Evolutionary conservation across 345 rosid genomes (phyloP).

Genomic region (Theobroma cacao): DNA sequence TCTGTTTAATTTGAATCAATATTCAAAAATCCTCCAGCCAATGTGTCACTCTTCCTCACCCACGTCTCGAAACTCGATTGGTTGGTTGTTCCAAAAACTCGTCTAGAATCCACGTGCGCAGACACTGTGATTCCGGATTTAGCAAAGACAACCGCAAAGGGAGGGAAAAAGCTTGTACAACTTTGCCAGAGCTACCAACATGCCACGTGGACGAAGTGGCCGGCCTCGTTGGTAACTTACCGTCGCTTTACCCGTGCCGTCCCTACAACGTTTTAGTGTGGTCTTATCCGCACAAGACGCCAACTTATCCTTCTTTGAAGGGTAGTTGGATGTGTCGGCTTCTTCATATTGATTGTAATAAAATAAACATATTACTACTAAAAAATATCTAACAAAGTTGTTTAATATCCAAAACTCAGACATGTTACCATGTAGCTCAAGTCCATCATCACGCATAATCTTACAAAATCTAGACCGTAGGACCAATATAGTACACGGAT

Average conservation of each 20-base stretch:
- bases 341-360: background rate
- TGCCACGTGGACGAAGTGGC: constrained; percentile 23
- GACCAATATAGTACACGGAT: background rate
- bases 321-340: background rate
- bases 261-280: constrained; percentile 27
- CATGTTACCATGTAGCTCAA: background rate
- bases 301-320: constrained; percentile 6
- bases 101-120: background rate
- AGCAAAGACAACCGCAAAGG: background rate
- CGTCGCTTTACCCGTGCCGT: constrained; percentile 31
- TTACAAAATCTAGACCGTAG: background rate
- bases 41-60: background rate
- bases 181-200: constrained; percentile 13
- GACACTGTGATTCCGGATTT: background rate
- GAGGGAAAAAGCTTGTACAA: background rate
- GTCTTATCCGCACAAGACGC: constrained; percentile 18
- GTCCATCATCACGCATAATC: background rate
- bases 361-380: background rate
- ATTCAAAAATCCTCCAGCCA: background rate
- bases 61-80: background rate
- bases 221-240: constrained; percentile 18
- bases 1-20: background rate
- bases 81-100: background rate
- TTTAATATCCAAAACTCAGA: background rate
- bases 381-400: background rate